Percentiles rank a stretch among this genome's conserved stretches.
Conservation (phyloP, 441 rosid genomes). For the Rhodomyrtus psidioides region DNA sequence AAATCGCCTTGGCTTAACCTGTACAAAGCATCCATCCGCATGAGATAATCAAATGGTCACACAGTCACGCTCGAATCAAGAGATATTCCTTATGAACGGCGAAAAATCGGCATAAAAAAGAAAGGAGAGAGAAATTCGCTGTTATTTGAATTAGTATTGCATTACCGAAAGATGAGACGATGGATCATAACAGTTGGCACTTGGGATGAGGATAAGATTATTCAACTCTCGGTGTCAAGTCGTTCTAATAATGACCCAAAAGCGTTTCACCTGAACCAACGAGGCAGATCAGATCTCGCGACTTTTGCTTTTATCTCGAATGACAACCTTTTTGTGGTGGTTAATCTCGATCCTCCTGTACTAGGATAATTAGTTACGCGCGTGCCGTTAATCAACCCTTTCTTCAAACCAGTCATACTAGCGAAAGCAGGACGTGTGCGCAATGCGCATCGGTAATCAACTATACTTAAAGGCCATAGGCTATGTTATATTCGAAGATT, state of each 20-base stretch:
- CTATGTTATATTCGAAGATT: background rate
- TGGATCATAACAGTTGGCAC: background rate
- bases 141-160: background rate
- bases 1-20: background rate
- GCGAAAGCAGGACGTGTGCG: background rate
- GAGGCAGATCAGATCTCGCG: background rate
- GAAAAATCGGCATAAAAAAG: background rate
- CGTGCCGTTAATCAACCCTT: background rate
- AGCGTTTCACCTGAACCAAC: background rate
- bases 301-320: background rate
- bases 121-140: too few relatives aligned
- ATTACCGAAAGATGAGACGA: background rate
- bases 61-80: background rate
- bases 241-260: too few relatives aligned
- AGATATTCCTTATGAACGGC: background rate
- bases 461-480: background rate
- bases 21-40: background rate
- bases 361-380: background rate
- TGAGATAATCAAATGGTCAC: background rate
- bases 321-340: background rate
- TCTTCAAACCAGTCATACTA: background rate
- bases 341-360: background rate
- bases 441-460: background rate
- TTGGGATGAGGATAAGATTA: too few relatives aligned
- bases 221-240: too few relatives aligned